These are phyloP conservation scores for Oryza coarctata DNA, from an alignment of 176 grass and related monocot genomes.

Conservation along the genomic window DNA sequence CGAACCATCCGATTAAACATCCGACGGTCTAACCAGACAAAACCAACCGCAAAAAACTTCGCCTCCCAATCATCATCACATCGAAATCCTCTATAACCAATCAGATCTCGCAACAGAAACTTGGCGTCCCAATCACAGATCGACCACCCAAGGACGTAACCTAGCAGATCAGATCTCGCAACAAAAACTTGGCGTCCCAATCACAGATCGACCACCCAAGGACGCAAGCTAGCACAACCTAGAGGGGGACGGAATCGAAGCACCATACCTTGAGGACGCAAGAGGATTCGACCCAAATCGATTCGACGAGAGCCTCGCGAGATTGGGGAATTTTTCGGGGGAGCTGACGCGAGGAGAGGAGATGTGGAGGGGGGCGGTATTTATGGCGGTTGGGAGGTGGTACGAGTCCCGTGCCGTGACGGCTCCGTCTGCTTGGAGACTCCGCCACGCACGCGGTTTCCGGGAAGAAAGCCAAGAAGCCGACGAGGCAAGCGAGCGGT, in stretches of 20 bases:
- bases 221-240: neutral
- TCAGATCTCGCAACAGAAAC: neutral
- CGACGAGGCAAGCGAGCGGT: neutral
- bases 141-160: neutral
- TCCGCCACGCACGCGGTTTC: neutral
- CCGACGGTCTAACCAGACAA: neutral
- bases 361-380: neutral
- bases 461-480: neutral
- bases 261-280: conserved; percentile 24
- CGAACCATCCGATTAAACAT: neutral
- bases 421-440: neutral
- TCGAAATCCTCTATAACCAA: no score
- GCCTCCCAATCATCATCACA: no score
- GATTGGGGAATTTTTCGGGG: neutral
- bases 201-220: neutral
- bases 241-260: neutral
- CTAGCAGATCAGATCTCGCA: neutral
- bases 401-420: conserved; percentile 36
- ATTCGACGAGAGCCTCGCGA: neutral
- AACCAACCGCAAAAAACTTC: neutral
- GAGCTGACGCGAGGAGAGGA: neutral
- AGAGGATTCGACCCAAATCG: neutral
- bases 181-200: neutral
- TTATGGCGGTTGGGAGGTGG: neutral
- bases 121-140: neutral